These are phyloP conservation scores for Irpex sp. DNA, from an alignment of 1,284 basidiomycete genomes.

Conservation along the genomic window DNA sequence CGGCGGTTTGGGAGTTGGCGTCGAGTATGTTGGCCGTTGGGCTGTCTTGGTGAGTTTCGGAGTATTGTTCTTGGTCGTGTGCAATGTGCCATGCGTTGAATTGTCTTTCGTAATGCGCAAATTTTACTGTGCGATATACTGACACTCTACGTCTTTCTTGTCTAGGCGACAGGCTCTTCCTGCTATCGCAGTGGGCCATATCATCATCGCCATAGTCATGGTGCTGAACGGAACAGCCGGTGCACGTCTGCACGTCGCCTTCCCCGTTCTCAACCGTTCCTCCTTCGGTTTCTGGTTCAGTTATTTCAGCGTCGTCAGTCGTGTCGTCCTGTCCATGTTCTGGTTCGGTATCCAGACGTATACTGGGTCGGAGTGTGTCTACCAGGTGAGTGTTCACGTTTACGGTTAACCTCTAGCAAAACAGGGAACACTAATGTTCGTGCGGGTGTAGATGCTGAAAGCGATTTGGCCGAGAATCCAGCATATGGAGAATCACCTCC, in stretches of 20 bases:
- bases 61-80: no score
- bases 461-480: conserved; percentile 74
- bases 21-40: conserved; percentile 64
- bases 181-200: conserved; percentile 58
- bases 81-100: no score
- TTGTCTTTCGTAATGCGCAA: no score
- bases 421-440: no score
- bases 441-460: conserved; percentile 51
- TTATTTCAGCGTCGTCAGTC: conserved; percentile 71
- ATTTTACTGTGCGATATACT: not conserved
- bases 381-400: conserved; percentile 35
- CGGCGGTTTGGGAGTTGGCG: conserved; percentile 39
- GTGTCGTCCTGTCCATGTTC: conserved; percentile 70
- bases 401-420: no score
- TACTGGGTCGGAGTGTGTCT: conserved; percentile 58
- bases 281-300: conserved; percentile 80
- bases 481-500: conserved; percentile 57
- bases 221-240: conserved; percentile 69
- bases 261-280: conserved; percentile 69
- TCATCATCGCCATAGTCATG: conserved; percentile 52
- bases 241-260: conserved; percentile 62
- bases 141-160: not conserved
- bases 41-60: conserved; percentile 45
- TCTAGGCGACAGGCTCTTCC: conserved; percentile 53
- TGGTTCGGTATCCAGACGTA: conserved; percentile 66